Percentiles rank a stretch among this genome's conserved stretches.
phyloP scores from a whole-genome alignment of 2,329 filamentous ascomycete species.

The Cryphonectria nitschkei region DNA sequence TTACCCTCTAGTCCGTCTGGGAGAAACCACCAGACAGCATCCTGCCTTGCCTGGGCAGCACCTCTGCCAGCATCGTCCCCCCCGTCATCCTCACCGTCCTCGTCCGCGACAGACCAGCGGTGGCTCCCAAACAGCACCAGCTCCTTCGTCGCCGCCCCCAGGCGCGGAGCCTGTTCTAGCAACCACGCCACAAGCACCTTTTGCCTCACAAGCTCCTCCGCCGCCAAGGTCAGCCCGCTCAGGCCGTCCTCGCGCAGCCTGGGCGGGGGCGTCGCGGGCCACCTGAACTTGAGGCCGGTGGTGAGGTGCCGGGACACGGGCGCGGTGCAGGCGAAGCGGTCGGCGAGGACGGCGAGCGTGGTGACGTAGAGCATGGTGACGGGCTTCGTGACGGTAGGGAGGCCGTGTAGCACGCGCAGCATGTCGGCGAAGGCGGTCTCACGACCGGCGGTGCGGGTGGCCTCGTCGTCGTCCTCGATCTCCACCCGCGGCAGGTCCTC shows the following conservation, averaged over 20 bases:
- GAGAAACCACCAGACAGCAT: conserved; percentile 72
- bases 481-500: conserved; percentile 63
- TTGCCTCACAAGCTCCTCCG: conserved; percentile 70
- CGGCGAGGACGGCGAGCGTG: conserved; percentile 71
- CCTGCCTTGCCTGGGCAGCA: conserved; percentile 6
- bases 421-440: conserved; percentile 70
- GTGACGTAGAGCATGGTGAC: conserved; percentile 65
- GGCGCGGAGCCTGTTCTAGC: conserved; percentile 63
- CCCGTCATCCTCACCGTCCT: conserved; percentile 35
- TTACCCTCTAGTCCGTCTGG: conserved; percentile 69
- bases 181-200: conserved; percentile 70
- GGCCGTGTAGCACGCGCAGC: conserved; percentile 66
- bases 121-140: conserved; percentile 68
- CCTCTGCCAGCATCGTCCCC: conserved; percentile 4
- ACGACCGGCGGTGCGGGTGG: conserved; percentile 62
- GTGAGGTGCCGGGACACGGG: conserved; percentile 59
- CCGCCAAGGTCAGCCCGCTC: conserved; percentile 44
- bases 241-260: conserved; percentile 42
- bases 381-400: conserved; percentile 48
- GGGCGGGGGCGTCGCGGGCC: conserved; percentile 48
- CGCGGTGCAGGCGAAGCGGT: conserved; percentile 70
- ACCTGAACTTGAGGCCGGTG: conserved; percentile 55
- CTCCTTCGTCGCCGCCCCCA: conserved; percentile 66
- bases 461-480: conserved; percentile 71
- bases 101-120: conserved; percentile 53